A percentile compares a stretch with the other conserved stretches of the same genome.
Conservation (phyloP, 306 rosid genomes). For the Acacia crassicarpa region DNA sequence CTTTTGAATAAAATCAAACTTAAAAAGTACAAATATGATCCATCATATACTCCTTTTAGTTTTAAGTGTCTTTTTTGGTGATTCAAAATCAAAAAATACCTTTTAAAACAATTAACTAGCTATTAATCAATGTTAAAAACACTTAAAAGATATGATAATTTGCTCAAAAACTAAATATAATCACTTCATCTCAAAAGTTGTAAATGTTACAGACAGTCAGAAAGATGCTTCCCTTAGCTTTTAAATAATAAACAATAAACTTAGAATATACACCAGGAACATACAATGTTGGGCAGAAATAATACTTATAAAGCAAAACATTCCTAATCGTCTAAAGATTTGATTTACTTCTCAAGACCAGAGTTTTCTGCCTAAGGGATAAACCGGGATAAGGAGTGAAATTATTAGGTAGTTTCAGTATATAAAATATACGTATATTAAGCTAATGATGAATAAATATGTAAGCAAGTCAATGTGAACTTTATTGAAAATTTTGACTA, state of each 20-base stretch:
- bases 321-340: neutral
- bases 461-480: neutral
- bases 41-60: neutral
- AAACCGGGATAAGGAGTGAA: neutral
- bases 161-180: neutral
- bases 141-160: neutral
- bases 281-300: neutral
- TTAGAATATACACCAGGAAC: neutral
- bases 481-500: neutral
- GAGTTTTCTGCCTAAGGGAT: neutral
- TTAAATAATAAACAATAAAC: neutral
- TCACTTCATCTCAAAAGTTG: neutral
- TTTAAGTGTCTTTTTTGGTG: neutral
- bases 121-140: too few species aligned
- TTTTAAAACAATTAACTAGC: neutral
- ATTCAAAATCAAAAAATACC: neutral
- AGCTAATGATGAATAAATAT: neutral
- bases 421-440: neutral
- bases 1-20: neutral
- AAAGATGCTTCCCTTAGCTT: neutral
- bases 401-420: neutral
- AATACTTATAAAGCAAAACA: neutral
- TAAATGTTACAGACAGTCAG: neutral
- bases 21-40: neutral
- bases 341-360: neutral